Conservation (phyloP, 805 yeast species). For the Candida taoyuanica region DNA sequence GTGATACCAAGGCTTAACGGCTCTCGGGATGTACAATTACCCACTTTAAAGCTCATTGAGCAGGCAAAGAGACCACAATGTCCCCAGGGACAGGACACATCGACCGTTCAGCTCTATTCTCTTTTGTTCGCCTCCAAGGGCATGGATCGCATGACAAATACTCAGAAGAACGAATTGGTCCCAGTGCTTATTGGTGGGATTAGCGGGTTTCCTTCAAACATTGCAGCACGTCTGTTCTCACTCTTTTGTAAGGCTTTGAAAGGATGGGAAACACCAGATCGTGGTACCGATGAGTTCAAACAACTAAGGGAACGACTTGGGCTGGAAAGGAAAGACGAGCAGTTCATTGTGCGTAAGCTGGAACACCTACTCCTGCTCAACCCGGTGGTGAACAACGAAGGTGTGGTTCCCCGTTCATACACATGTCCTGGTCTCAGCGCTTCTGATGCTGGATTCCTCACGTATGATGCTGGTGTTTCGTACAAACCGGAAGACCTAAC, state of each 20-base stretch:
- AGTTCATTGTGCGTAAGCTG: slow-evolving; percentile 44
- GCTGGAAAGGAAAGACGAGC: slow-evolving; percentile 37
- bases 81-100: slow-evolving; percentile 28
- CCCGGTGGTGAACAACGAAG: slow-evolving; percentile 39
- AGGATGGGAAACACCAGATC: slow-evolving; percentile 45
- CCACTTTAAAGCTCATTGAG: slow-evolving; percentile 53
- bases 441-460: slow-evolving; percentile 55
- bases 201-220: slow-evolving; percentile 30
- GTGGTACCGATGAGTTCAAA: slow-evolving; percentile 40
- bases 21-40: slow-evolving; percentile 51
- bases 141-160: slow-evolving; percentile 46
- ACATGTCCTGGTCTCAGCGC: slow-evolving; percentile 62
- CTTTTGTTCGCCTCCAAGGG: slow-evolving; percentile 67
- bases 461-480: slow-evolving; percentile 61
- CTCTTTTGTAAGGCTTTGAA: slow-evolving; percentile 52
- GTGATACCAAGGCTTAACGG: slow-evolving; percentile 62
- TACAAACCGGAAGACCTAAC: slow-evolving; percentile 47
- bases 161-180: slow-evolving; percentile 35
- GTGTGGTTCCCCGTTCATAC: slow-evolving; percentile 39
- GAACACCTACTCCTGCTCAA: slow-evolving; percentile 53
- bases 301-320: slow-evolving; percentile 31
- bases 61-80: slow-evolving; percentile 60
- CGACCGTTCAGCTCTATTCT: slow-evolving; percentile 55
- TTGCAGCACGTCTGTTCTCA: slow-evolving; percentile 57
- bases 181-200: slow-evolving; percentile 48